Evolutionary conservation across 1,139 yeast genomes (phyloP), one percentile per base, ranked within the genome.

Genomic region (Debaryomyces robertsiae): DNA sequence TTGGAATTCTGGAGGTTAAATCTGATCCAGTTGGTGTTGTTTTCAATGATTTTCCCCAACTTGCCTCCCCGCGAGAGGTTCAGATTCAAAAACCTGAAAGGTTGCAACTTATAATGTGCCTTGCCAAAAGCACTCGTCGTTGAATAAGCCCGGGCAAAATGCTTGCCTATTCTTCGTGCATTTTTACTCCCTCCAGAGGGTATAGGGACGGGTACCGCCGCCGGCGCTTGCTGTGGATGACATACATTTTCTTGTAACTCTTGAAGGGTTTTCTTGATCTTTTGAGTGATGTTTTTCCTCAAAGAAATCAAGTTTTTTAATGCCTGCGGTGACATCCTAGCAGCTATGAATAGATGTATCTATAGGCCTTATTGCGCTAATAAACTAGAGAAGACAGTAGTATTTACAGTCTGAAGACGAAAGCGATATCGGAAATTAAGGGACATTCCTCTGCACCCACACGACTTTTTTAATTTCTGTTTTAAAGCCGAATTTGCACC

Each of bases 251-350:
- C 62, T 15, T 63, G 49, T 38, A 67, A 57, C 41, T 64, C 69
- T 44, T 63, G 58, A 23, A 67, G 58, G 18, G 65, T 65, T 44
- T 58, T 51, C 41, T 60, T 61, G 35, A 66, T 47, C 27, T 58
- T 57, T 34, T 55, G 52, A 32, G 70, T 50, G 30, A 64, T 48
- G 43, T 59, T 61, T 38, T 58, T 54, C 43, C 60, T 52, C 32
- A 54, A 45, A 16, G 65, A 50, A 10, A 56, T 39, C 35, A 54
- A 37, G 36, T 54, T 50, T 38, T 45, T 52, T 33, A 55, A 43
- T 19, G 46, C 41, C 30, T 43, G 50, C 23, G 48, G 42, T 16
- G 25, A 38, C 46, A 43, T 43, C 11, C 15, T 28, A 13, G 30
- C 10, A 10, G 6, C 9, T 23, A n/a, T 22, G 34, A 24, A 33